Evolutionary conservation across 441 rosid genomes (phyloP), one percentile per base, ranked within the genome.

Genomic region (Adansonia grandidieri): DNA sequence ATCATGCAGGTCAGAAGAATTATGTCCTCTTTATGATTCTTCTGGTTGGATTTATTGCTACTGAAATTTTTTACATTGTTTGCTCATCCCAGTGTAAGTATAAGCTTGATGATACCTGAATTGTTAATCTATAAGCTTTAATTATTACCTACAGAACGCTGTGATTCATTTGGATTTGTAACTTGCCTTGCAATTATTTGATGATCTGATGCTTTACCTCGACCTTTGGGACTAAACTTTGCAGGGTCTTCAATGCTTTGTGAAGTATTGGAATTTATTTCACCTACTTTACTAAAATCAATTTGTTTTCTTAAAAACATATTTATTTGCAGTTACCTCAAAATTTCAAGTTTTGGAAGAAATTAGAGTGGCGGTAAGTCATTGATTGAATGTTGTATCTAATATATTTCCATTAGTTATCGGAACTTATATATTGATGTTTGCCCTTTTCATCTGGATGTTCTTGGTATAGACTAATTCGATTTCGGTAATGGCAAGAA

Each of bases 1-100:
- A 45, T 74, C 67, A 6, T 80, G 84, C 88, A 91, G 92, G 92
- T 64, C 81, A 87, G 82, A 85, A 83, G 57, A 91, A 89, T 76
- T 72, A 86, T 83, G 77, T 71, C 14, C 85, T 86, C 63, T 91
- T 91, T 82, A 77, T 91, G 75, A 85, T 78, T 81, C 90, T 89
- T 84, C 86, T 89, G 71, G 79, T 84, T 64, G 91, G 91, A 71
- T 89, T 91, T 78, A 80, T 91, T 56, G 11, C 74, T 50, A 77
- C 89, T 10, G 91, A 91, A 82, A 78, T 71, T 79, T 86, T 90
- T 82, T 89, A 85, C 42, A 19, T 86, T 19, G 61, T 78, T 20
- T 83, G 85, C 81, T 82, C 86, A 40, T 85, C 73, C 57, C 83
- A 79, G 54, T 74, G 92, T 89, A 87, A 87, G 91, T 71, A 57